phyloP scores from a whole-genome alignment of 2,329 filamentous ascomycete genomes.

The Pseudocercospora macadamiae region DNA sequence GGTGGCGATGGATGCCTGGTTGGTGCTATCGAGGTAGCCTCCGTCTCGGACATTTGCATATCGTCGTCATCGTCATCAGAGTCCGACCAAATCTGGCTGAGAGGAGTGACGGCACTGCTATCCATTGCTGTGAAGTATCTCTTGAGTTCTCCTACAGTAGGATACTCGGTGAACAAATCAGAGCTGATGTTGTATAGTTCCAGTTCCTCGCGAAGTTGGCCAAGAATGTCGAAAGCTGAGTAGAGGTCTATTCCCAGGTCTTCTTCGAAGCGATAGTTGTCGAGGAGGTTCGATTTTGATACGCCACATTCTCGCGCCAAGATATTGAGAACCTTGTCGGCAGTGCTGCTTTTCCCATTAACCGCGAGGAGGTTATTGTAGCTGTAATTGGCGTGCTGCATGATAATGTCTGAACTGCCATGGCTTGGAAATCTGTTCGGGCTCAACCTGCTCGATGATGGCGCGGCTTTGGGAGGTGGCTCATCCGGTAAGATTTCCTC shows the following conservation, averaged over 20 bases:
- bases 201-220: not conserved
- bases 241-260: constrained; percentile 6
- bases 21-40: not conserved
- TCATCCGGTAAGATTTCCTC: not conserved
- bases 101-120: not conserved
- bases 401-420: constrained; percentile 2
- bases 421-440: not conserved
- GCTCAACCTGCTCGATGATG: not conserved
- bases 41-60: constrained; percentile 2
- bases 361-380: not conserved
- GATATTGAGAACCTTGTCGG: not conserved
- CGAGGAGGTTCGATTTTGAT: constrained; percentile 4
- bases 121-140: not conserved
- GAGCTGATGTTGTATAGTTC: constrained; percentile 1
- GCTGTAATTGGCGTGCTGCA: constrained; percentile 7
- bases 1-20: constrained; percentile 4
- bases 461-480: not conserved
- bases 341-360: constrained; percentile 1
- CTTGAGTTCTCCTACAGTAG: constrained; percentile 1
- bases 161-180: constrained; percentile 5
- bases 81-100: constrained; percentile 7
- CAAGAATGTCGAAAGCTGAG: constrained; percentile 5
- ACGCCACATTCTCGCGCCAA: not conserved
- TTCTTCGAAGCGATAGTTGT: constrained; percentile 4
- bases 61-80: not conserved